Evolutionary conservation across 2,329 filamentous ascomycete genomes (phyloP).

Genomic region (Epichloe elymi): DNA sequence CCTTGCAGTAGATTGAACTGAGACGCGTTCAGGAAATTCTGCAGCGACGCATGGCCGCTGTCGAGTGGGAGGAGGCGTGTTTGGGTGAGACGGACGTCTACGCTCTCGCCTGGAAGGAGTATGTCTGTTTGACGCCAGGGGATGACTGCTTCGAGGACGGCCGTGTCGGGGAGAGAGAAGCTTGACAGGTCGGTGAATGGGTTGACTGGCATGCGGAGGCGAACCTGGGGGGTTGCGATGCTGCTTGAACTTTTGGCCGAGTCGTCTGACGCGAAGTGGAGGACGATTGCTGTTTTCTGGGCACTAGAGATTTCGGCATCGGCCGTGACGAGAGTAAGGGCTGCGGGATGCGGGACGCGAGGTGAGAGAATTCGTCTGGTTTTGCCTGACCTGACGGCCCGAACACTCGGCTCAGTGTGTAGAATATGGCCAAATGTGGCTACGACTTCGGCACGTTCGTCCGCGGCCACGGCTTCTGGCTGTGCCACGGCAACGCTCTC

Average conservation of each 20-base stretch:
- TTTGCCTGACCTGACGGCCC: slow-evolving; percentile 4
- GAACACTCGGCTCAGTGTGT: slow-evolving; percentile 15
- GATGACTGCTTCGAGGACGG: slow-evolving; percentile 19
- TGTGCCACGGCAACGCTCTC: not conserved
- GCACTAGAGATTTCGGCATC: slow-evolving; percentile 15
- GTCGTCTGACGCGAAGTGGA: slow-evolving; percentile 31
- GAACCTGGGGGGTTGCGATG: slow-evolving; percentile 10
- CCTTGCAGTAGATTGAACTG: slow-evolving; percentile 31
- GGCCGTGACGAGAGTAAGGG: slow-evolving; percentile 24
- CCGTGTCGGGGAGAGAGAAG: slow-evolving; percentile 16
- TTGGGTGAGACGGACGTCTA: slow-evolving; percentile 34
- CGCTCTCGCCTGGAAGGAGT: slow-evolving; percentile 29
- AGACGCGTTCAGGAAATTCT: slow-evolving; percentile 30
- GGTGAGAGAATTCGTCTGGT: slow-evolving; percentile 29
- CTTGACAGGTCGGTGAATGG: slow-evolving; percentile 14
- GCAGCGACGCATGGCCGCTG: slow-evolving; percentile 23
- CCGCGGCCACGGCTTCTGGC: not conserved
- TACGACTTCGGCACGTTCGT: slow-evolving; percentile 10
- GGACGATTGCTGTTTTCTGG: slow-evolving; percentile 24
- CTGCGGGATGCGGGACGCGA: slow-evolving; percentile 32
- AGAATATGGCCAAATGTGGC: slow-evolving; percentile 41
- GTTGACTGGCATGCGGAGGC: slow-evolving; percentile 19
- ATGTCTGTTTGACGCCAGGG: slow-evolving; percentile 25
- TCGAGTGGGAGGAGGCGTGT: slow-evolving; percentile 26
- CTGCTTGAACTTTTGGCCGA: not conserved